Evolutionary conservation across 805 yeast species (phyloP).

Genomic region (Sugiyamaella lignohabitans): DNA sequence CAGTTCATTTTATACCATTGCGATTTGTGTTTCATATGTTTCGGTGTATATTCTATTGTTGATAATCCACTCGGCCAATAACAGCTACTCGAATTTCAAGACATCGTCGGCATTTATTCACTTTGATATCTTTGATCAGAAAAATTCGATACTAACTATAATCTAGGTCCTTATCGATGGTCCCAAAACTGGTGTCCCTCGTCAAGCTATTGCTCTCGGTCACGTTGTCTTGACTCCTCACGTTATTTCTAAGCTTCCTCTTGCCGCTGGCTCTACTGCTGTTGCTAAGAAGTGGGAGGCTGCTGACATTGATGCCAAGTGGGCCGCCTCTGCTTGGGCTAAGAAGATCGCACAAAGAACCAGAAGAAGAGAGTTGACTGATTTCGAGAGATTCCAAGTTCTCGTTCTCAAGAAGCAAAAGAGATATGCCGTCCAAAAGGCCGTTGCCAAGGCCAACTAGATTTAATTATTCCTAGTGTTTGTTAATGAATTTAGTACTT

Average conservation of each 20-base stretch:
- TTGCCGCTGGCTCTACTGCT: slow-evolving; percentile 84
- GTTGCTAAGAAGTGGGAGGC: slow-evolving; percentile 92
- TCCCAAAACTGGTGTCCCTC: slow-evolving; percentile 79
- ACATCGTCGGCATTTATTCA: too few species aligned
- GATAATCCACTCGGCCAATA: too few species aligned
- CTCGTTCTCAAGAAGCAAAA: slow-evolving; percentile 95
- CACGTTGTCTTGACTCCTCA: slow-evolving; percentile 90
- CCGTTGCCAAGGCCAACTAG: slow-evolving; percentile 71
- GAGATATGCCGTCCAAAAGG: slow-evolving; percentile 90
- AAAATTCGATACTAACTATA: too few species aligned
- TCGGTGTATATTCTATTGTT: too few species aligned
- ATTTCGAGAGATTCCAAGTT: slow-evolving; percentile 99
- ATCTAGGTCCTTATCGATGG: slow-evolving; percentile 86
- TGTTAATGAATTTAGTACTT: not conserved
- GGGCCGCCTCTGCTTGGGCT: slow-evolving; percentile 95
- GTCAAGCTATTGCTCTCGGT: slow-evolving; percentile 86
- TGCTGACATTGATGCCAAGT: slow-evolving; percentile 79
- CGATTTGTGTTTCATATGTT: too few species aligned
- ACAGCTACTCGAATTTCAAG: too few species aligned
- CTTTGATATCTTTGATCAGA: too few species aligned
- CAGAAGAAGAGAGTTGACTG: slow-evolving; percentile 88
- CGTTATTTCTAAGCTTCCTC: slow-evolving; percentile 78
- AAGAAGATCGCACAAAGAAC: slow-evolving; percentile 94
- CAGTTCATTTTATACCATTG: too few species aligned
- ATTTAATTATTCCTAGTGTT: not conserved